Base-by-base conservation (phyloP, 345 rosid genomes). In the Lepidium sativum region DNA sequence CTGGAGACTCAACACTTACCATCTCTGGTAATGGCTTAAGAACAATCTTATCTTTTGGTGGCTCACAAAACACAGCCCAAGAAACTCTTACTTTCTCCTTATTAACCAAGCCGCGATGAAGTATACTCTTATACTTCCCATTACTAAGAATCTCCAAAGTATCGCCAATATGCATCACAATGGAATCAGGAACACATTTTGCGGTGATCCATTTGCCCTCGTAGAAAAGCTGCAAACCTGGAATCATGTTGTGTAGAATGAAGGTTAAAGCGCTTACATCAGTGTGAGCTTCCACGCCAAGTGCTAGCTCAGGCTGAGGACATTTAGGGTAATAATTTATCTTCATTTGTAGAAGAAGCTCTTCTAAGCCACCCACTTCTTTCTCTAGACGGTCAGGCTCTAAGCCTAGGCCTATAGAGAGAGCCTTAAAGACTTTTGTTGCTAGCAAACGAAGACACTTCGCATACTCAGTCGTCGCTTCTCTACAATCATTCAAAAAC, bases 221-320 rank as follows among this genome's bases (percentile, higher is more conserved):
- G 14, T 88, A 85, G 78, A 86, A 91, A 27, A 88, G 91, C 76
- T 94, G 99, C 38, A 94, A 81, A 1, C 99, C 99, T 0, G 99
- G 96, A 48, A 94, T 91, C 97, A 94, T 94, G 83, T 94, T 94
- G 88, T 94, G 99, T 80, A 94, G 89, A 29, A 94, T 86, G 77
- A 91, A 91, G 18, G 99, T 88, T 72, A 90, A 89, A 3, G 99
- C 87, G 32, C 92, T 82, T n/a, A 90, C 34, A 59, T 94, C 96
- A 1, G 95, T 94, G 77, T 94, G 99, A 48, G 99, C 96, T 75
- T 94, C 97, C n/a, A 91, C 97, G 4, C 99, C 97, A 0, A 94
- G 83, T 23, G 99, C 96, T 6, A 94, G 88, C 69, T 94, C 99
- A 7, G 96, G 99, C 29, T 90, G 96, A 16, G 99, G 99, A 37